A percentile compares a stretch with the other conserved stretches of the same genome.
phyloP scores from a whole-genome alignment of 306 rosid species.

The Heteromeles arbutifolia region DNA sequence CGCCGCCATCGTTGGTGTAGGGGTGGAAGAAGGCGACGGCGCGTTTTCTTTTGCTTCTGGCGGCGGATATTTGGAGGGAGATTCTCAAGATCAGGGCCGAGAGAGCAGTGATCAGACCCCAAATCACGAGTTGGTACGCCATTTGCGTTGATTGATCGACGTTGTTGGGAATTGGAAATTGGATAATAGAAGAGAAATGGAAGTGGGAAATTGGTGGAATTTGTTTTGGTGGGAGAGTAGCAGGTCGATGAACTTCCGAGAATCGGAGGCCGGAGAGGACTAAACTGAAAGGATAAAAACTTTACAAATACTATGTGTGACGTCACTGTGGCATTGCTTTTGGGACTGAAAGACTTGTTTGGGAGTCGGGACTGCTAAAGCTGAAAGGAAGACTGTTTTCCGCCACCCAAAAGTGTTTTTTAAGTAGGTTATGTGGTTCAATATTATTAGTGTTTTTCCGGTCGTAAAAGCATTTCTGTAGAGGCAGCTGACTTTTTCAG shows the following conservation, averaged over 20 bases:
- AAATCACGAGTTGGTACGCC: conserved; percentile 24
- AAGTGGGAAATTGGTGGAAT: background rate
- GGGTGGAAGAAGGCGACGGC: conserved; percentile 95
- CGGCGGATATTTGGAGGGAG: conserved; percentile 12
- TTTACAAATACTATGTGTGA: no score
- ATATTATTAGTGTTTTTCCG: no score
- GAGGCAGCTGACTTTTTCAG: no score
- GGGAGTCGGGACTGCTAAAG: no score
- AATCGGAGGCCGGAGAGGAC: background rate
- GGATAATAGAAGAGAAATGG: background rate
- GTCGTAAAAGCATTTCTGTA: no score
- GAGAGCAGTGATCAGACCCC: conserved; percentile 29
- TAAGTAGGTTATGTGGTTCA: no score
- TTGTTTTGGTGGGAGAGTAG: background rate
- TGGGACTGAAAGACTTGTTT: no score
- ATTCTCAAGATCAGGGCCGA: conserved; percentile 22
- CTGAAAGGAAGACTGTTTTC: no score
- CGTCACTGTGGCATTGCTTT: background rate
- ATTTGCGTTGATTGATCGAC: conserved; percentile 6
- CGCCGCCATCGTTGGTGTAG: conserved; percentile 88
- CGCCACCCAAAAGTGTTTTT: no score
- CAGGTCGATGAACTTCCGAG: background rate
- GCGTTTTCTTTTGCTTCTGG: conserved; percentile 40
- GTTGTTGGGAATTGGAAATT: background rate
- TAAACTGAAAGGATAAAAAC: background rate